These are phyloP conservation scores for Venturia pyrina DNA, from an alignment of 2,329 filamentous ascomycete species.

Conservation along the genomic window DNA sequence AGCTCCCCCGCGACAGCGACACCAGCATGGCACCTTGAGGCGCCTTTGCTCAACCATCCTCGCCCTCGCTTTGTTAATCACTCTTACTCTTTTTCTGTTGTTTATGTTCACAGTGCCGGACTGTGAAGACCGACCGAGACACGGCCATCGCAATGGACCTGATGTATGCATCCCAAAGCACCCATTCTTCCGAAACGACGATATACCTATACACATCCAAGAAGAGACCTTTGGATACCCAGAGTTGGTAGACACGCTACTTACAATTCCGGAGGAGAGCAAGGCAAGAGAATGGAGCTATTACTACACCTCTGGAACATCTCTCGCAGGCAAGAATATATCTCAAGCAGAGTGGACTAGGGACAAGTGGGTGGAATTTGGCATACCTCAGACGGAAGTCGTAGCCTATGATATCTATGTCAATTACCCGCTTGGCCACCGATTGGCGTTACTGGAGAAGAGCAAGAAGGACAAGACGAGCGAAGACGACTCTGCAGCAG, in stretches of 20 bases:
- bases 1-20: slow-evolving; percentile 28
- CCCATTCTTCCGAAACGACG: slow-evolving; percentile 30
- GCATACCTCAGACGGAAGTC: slow-evolving; percentile 33
- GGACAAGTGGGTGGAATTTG: slow-evolving; percentile 39
- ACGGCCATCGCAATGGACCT: slow-evolving; percentile 21
- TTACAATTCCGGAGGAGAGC: slow-evolving; percentile 42
- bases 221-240: slow-evolving; percentile 26
- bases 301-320: slow-evolving; percentile 41
- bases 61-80: slow-evolving; percentile 24
- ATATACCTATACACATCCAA: not conserved
- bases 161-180: slow-evolving; percentile 31
- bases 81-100: slow-evolving; percentile 31
- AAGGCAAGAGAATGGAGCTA: slow-evolving; percentile 40
- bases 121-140: slow-evolving; percentile 18
- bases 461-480: slow-evolving; percentile 31
- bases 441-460: slow-evolving; percentile 34
- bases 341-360: slow-evolving; percentile 43
- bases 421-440: slow-evolving; percentile 40
- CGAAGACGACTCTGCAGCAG: slow-evolving; percentile 23
- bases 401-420: slow-evolving; percentile 42
- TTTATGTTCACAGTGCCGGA: slow-evolving; percentile 28
- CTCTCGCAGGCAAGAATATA: slow-evolving; percentile 42
- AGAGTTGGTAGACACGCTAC: slow-evolving; percentile 45
- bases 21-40: slow-evolving; percentile 33
- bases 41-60: slow-evolving; percentile 33